Evolutionary conservation across 192 early-diverging fungal genomes (phyloP).

Genomic region (Backusella tuberculispora): DNA sequence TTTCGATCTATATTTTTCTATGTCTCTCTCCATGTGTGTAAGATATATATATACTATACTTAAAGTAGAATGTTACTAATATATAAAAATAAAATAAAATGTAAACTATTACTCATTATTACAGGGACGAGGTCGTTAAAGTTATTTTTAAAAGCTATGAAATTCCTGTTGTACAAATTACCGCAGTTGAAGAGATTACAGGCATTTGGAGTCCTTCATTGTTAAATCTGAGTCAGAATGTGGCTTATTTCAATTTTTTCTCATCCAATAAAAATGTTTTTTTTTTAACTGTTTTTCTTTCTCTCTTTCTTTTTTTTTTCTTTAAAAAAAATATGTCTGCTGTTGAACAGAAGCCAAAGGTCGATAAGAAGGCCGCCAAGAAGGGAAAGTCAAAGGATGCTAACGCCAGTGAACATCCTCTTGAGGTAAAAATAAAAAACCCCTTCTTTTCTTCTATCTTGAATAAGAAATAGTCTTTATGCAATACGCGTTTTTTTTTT

Average conservation of each 20-base stretch:
- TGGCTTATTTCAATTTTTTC: background rate
- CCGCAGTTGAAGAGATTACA: too few species aligned
- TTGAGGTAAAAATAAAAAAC: slow-evolving; percentile 24
- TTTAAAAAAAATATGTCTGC: background rate
- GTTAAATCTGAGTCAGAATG: slow-evolving; percentile 15
- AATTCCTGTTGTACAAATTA: too few species aligned
- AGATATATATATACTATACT: too few species aligned
- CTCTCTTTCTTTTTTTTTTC: background rate
- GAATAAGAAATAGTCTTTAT: background rate
- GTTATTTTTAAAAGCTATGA: too few species aligned
- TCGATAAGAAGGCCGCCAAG: slow-evolving; percentile 9
- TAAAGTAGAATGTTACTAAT: too few species aligned
- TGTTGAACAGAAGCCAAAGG: slow-evolving; percentile 18
- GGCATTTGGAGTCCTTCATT: background rate
- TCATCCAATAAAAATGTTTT: slow-evolving; percentile 5
- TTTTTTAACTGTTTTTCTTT: background rate
- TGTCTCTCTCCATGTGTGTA: too few species aligned
- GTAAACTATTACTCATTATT: too few species aligned
- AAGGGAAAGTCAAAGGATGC: slow-evolving; percentile 6
- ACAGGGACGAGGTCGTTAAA: too few species aligned
- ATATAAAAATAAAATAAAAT: too few species aligned
- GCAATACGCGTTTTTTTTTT: background rate
- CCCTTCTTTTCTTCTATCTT: background rate
- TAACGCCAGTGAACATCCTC: slow-evolving; percentile 6
- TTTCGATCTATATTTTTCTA: too few species aligned